Conservation (phyloP, 345 rosid species). For the Cardamine resedifolia region DNA sequence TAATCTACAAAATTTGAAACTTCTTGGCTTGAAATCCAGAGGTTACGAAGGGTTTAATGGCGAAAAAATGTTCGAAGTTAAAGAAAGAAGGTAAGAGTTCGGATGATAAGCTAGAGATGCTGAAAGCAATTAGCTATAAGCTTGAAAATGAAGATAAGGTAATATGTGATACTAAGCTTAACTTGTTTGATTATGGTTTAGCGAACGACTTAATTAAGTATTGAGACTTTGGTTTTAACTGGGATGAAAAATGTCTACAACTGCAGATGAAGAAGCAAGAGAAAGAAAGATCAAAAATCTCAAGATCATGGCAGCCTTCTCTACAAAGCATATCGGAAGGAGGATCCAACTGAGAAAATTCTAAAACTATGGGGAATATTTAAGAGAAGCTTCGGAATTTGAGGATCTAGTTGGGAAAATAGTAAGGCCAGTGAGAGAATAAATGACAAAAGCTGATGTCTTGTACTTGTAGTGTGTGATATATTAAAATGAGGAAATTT, state of each 20-base stretch:
- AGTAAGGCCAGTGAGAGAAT: not conserved
- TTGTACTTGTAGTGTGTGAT: constrained; percentile 15
- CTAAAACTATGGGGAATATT: not conserved
- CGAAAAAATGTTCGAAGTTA: constrained; percentile 70
- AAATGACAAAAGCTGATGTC: constrained; percentile 24
- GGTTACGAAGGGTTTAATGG: constrained; percentile 76
- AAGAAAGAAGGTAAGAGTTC: constrained; percentile 41
- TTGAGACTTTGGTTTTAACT: not conserved
- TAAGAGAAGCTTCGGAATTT: not conserved
- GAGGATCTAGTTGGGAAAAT: constrained; percentile 26
- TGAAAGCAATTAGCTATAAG: constrained; percentile 41
- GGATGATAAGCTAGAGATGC: constrained; percentile 32
- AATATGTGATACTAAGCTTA: not conserved
- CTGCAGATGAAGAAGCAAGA: constrained; percentile 57
- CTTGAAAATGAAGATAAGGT: constrained; percentile 50
- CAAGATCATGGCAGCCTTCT: constrained; percentile 93
- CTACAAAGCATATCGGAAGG: constrained; percentile 85
- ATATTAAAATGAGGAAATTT: not conserved
- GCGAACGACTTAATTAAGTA: not conserved
- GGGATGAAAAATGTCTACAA: not conserved
- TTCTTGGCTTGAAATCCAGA: constrained; percentile 42
- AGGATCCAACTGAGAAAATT: constrained; percentile 46
- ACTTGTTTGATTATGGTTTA: not conserved
- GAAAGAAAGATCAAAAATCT: constrained; percentile 50
- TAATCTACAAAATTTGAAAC: constrained; percentile 16